phyloP scores from a whole-genome alignment of 148 eudicot genomes.

The Hydrangea macrophylla region DNA sequence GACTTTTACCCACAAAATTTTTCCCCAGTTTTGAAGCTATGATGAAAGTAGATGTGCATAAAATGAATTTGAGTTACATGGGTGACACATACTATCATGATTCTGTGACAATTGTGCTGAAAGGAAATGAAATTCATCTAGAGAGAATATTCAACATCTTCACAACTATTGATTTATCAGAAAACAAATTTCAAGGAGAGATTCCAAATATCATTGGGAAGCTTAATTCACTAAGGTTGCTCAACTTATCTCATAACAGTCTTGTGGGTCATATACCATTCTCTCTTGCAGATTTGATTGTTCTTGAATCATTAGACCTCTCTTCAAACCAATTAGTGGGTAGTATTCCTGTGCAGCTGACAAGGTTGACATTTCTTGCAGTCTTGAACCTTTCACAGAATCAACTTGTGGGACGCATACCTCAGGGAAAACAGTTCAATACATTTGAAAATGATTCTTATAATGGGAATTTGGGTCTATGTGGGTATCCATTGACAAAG shows the following conservation, averaged over 20 bases:
- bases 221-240: no score
- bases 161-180: background rate
- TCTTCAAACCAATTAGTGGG: no score
- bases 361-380: slow-evolving; percentile 11
- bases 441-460: slow-evolving; percentile 7
- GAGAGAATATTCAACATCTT: background rate
- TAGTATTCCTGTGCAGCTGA: slow-evolving; percentile 21
- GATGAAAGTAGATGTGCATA: background rate
- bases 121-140: background rate
- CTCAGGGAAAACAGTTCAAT: slow-evolving; percentile 10
- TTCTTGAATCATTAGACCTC: no score
- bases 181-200: slow-evolving; percentile 17
- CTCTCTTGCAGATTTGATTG: no score
- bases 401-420: slow-evolving; percentile 12
- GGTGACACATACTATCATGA: no score
- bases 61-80: background rate
- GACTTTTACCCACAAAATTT: slow-evolving; percentile 12
- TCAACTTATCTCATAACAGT: slow-evolving; percentile 22
- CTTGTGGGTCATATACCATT: slow-evolving; percentile 10
- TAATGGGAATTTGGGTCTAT: slow-evolving; percentile 19
- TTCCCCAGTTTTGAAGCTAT: background rate
- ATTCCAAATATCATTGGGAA: slow-evolving; percentile 15
- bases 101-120: background rate
- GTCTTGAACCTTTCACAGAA: no score
- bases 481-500: slow-evolving; percentile 14